Evolutionary conservation across 306 rosid genomes (phyloP).

Genomic region (Prosopis cineraria): DNA sequence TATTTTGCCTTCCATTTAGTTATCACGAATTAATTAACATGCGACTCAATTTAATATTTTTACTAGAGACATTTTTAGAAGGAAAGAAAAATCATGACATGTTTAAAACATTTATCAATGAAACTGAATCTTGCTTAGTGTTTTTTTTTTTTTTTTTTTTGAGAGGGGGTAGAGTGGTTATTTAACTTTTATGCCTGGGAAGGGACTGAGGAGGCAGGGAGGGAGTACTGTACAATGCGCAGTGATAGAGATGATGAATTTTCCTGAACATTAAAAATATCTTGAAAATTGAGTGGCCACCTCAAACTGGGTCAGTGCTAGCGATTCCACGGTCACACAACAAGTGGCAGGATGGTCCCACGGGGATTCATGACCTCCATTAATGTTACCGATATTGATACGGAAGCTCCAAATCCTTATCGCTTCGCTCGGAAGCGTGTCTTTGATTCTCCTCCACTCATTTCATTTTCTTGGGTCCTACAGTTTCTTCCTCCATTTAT

Average conservation of each 20-base stretch:
- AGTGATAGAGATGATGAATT: background rate
- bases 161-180: too few relatives aligned
- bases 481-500: background rate
- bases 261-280: slow-evolving; percentile 22
- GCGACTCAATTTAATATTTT: too few relatives aligned
- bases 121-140: too few relatives aligned
- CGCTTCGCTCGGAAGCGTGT: slow-evolving; percentile 9
- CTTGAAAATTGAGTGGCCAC: slow-evolving; percentile 30
- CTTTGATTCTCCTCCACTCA: slow-evolving; percentile 39
- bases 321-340: slow-evolving; percentile 45
- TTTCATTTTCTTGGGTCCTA: slow-evolving; percentile 27
- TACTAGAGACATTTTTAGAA: too few relatives aligned
- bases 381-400: slow-evolving; percentile 8
- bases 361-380: background rate
- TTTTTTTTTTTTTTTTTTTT: too few relatives aligned
- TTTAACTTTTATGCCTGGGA: too few relatives aligned
- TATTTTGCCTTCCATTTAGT: too few relatives aligned
- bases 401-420: slow-evolving; percentile 41
- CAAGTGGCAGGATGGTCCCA: slow-evolving; percentile 26
- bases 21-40: too few relatives aligned
- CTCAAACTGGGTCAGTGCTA: background rate
- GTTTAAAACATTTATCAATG: too few relatives aligned
- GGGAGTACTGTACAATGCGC: too few relatives aligned
- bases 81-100: too few relatives aligned
- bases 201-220: too few relatives aligned